A percentile compares a stretch with the other conserved stretches of the same genome.
Evolutionary conservation across 2,329 filamentous ascomycete species (phyloP).

Genomic region (Talaromyces pinophilus): DNA sequence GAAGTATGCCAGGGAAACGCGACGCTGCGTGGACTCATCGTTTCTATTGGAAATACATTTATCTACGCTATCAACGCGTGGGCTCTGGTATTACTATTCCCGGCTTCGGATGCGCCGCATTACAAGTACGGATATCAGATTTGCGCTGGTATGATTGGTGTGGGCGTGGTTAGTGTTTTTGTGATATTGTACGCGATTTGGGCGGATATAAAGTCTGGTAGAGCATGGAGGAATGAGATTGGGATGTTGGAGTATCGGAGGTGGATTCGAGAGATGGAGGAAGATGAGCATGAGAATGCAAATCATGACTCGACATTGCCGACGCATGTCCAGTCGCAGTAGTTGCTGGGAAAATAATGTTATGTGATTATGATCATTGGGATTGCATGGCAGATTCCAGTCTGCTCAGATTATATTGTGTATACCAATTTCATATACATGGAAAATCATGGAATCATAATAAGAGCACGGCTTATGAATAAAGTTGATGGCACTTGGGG

Average conservation of each 20-base stretch:
- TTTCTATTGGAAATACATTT: conserved; percentile 15
- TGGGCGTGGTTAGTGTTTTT: conserved; percentile 12
- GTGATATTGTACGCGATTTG: conserved; percentile 10
- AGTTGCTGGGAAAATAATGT: neutral
- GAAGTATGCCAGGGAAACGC: conserved; percentile 14
- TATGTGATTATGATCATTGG: neutral
- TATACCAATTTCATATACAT: too few relatives aligned
- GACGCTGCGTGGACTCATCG: conserved; percentile 4
- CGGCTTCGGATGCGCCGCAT: conserved; percentile 8
- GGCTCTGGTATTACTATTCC: conserved; percentile 11
- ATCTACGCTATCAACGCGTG: conserved; percentile 13
- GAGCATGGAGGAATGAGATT: conserved; percentile 13
- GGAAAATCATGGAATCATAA: too few relatives aligned
- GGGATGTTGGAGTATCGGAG: conserved; percentile 16
- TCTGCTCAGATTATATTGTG: neutral
- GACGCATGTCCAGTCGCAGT: neutral
- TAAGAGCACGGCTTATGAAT: neutral
- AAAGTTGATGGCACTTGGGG: neutral
- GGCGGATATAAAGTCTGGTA: conserved; percentile 4
- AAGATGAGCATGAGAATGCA: neutral
- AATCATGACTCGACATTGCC: neutral
- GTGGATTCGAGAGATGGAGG: neutral
- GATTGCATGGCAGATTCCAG: neutral
- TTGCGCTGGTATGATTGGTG: conserved; percentile 16
- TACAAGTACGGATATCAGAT: conserved; percentile 19